Evolutionary conservation across 192 early-diverging fungal species (phyloP), one percentile per base, ranked within the genome.

Genomic region (Coemansia sp.): DNA sequence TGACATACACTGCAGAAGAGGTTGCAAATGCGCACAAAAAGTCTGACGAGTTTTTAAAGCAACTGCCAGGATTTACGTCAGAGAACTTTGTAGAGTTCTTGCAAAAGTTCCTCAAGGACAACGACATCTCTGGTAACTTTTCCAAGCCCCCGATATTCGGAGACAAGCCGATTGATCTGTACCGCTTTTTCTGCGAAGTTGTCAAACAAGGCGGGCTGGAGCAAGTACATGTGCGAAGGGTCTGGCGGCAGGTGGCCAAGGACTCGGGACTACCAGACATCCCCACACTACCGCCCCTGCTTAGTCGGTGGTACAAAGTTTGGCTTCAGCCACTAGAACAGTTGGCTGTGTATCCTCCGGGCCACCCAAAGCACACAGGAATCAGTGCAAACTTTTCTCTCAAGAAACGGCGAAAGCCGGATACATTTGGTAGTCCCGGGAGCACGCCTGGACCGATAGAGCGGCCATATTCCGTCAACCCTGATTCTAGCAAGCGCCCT

Each of bases 321-420:
- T 83, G 81, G 81, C 45, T 83, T 52, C 81, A 75, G 66, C 75
- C 81, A 14, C 72, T 83, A 7, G 81, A 83, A 61, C 81, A 83
- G 72, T 66, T 75, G 35, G 65, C 64, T 23, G 81, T 83, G 18
- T 83, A 60, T 60, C 81, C 81, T 46, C 81, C 81, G 0, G 81
- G 81, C 5, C 81, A 83, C 15, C 68, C 75, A 12, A 77, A 66
- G 35, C 81, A 83, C 56, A 77, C 76, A n/a, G 81, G 81, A 8
- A 33, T 83, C 24, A 59, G 62, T 21, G 81, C 76, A 34, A 76
- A 81, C 65, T 81, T 81, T 69, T 77, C 76, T 23, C 64, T 83
- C 20, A 78, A 77, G 56, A 83, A 83, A 63, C 65, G 68, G 62
- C 75, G 81, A 67, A 83, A 78, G 72, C 26, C 21, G 6, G 75